Base-by-base conservation (phyloP, 1,139 yeast species). In the Protomyces pachydermus region DNA sequence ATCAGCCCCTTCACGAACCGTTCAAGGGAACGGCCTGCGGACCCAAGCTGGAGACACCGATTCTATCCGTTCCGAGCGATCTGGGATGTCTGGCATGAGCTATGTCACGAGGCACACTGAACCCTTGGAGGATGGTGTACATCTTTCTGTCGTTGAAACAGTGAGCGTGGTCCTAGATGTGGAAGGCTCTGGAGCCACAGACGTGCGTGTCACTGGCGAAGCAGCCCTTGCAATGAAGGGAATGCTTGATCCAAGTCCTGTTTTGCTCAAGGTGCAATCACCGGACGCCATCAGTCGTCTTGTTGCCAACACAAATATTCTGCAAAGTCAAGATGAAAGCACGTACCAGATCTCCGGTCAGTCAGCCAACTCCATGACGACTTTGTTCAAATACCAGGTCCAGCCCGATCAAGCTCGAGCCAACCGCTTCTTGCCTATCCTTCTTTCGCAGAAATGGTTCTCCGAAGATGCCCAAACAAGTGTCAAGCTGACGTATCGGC, bases 401-500 rank as follows among this genome's bases (percentile, higher is more conserved):
- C 50, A 35, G 25, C 54, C 87, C 72, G 74, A 84, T 67, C 78
- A 78, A 63, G 73, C 75, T 42, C 73, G 77, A 56, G 77, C 79
- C 54, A 82, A 85, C 14, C 51, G 70, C 54, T 65, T 67, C 16
- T 72, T 75, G 1, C 97, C 97, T n/a, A 75, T 91, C 35, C 76
- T 83, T 35, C 80, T 91, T 56, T 81, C 84, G 55, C 97, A 96
- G 56, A 83, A 87, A 55, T 91, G 98, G 98, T 86, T 91, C 71
- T 86, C 86, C 72, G 97, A 91, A 74, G 80, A 82, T 25, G 87
- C 82, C 66, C 97, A 91, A 75, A 86, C 97, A 0, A 86, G 95
- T 71, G 86, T 91, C 66, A 87, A 91, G 79, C 79, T 91, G 65
- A 84, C 87, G 50, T 77, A 89, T 69, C 83, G 83, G 72, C 79